phyloP scores from a whole-genome alignment of 352 stramenopile species.

The Pythium periplocum region DNA sequence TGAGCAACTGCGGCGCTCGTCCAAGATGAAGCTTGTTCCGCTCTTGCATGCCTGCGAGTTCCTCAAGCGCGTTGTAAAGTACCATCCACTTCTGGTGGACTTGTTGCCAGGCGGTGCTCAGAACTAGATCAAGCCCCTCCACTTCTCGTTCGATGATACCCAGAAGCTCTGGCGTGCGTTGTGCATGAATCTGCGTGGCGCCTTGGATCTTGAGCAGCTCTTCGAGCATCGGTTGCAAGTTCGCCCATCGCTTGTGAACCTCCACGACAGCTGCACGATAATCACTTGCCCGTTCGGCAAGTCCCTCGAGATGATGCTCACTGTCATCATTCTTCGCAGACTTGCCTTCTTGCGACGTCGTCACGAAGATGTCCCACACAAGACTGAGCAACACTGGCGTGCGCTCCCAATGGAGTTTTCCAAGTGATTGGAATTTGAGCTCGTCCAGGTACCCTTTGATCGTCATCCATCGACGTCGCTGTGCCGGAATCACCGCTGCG shows the following conservation, averaged over 20 bases:
- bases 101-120: constrained; percentile 56
- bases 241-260: constrained; percentile 63
- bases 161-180: constrained; percentile 43
- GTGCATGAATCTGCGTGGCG: constrained; percentile 40
- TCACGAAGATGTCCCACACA: constrained; percentile 68
- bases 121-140: constrained; percentile 57
- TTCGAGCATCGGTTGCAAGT: constrained; percentile 57
- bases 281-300: constrained; percentile 28
- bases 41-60: constrained; percentile 55
- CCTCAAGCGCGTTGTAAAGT: constrained; percentile 37
- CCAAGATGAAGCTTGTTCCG: constrained; percentile 57
- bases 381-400: constrained; percentile 58
- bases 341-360: constrained; percentile 20
- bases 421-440: constrained; percentile 29
- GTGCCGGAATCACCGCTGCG: constrained; percentile 48
- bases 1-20: constrained; percentile 44
- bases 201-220: constrained; percentile 55
- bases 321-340: constrained; percentile 16
- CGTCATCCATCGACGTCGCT: constrained; percentile 54
- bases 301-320: constrained; percentile 24
- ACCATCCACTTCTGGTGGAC: constrained; percentile 52
- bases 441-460: constrained; percentile 55
- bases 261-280: constrained; percentile 48
- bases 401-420: constrained; percentile 61
- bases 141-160: constrained; percentile 37